phyloP scores from a whole-genome alignment of 2,329 filamentous ascomycete genomes.

The Sporothrix inflata region DNA sequence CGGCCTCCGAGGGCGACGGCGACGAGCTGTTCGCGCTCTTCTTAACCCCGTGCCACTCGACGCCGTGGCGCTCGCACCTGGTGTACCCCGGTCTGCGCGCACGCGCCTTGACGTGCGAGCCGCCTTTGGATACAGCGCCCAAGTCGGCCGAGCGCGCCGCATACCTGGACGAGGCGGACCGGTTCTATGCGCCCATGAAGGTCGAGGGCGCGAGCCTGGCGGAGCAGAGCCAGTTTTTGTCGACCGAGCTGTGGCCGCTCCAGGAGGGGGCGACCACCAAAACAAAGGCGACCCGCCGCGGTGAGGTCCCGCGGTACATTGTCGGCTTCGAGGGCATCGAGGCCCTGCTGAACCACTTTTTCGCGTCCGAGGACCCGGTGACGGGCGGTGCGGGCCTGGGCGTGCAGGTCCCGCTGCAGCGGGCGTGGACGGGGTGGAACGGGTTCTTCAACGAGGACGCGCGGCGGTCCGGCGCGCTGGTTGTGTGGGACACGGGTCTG shows the following conservation, averaged over 20 bases:
- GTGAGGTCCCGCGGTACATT: conserved; percentile 59
- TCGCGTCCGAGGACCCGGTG: conserved; percentile 35
- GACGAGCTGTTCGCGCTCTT: conserved; percentile 71
- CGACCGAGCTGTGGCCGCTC: conserved; percentile 53
- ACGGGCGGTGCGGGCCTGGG: conserved; percentile 45
- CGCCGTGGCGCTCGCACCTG: conserved; percentile 89
- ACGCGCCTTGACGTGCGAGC: conserved; percentile 88
- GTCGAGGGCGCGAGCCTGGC: background rate
- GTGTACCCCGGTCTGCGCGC: conserved; percentile 74
- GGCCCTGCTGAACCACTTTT: conserved; percentile 51
- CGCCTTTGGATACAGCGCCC: conserved; percentile 70
- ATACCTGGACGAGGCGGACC: conserved; percentile 89
- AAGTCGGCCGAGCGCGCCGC: conserved; percentile 60
- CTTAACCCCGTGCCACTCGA: conserved; percentile 94
- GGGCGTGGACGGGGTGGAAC: conserved; percentile 62
- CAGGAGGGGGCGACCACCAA: background rate
- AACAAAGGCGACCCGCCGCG: conserved; percentile 26
- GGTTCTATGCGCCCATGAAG: conserved; percentile 74
- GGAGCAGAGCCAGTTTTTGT: conserved; percentile 53
- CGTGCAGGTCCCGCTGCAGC: conserved; percentile 44
- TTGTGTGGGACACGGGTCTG: conserved; percentile 61
- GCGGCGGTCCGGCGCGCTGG: conserved; percentile 58
- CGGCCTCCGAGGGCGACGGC: conserved; percentile 32
- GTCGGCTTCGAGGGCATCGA: conserved; percentile 65
- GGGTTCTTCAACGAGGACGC: conserved; percentile 66